Evolutionary conservation across 2,329 filamentous ascomycete species (phyloP), one percentile per base, ranked within the genome.

Genomic region (Sclerotinia subarctica): DNA sequence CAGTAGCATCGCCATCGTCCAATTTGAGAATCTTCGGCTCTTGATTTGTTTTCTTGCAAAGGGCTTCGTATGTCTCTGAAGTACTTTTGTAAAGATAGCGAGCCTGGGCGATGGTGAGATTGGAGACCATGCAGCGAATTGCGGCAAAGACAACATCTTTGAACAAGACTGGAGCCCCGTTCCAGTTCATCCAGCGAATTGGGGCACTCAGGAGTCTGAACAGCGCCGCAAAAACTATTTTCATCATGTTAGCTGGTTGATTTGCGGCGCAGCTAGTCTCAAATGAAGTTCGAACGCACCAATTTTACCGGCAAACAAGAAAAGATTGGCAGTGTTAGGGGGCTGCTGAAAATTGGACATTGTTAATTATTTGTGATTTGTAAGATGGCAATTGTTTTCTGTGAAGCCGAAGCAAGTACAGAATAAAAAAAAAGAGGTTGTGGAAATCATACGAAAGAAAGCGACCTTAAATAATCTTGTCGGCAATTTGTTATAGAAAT

Each of bases 121-220:
- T 24, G 3, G 21, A 26, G 15, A 46, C 29, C 56, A 44, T 46
- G 24, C 35, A 24, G 10, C 56, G 56, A 17, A 59, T 10, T 6
- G 56, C 56, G 17, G 56, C 21, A 59, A 46, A 59, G 32, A 24
- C 15, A 15, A 46, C 35, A 59, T 59, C 56, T 26, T 59, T 59
- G 35, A 15, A 59, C 24, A 59, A 19, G 4, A 38, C 35, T 15
- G 56, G 38, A 29, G 56, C n/a, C 44, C 56, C 35, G 26, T 59
- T 59, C 56, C 38, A 42, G 35, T 42, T 19, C 13, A 10, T 21
- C 21, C 32, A 59, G 35, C 56, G 56, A 46, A 59, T 15, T n/a
- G 56, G 56, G 6, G 24, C 15, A 15, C 19, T 59, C 13, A 59
- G 32, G 38, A 59, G 24, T 44, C 56, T 35, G 8, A 19, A 42